phyloP scores from a whole-genome alignment of 23 red algal genomes.

The Gracilariopsis chorda region DNA sequence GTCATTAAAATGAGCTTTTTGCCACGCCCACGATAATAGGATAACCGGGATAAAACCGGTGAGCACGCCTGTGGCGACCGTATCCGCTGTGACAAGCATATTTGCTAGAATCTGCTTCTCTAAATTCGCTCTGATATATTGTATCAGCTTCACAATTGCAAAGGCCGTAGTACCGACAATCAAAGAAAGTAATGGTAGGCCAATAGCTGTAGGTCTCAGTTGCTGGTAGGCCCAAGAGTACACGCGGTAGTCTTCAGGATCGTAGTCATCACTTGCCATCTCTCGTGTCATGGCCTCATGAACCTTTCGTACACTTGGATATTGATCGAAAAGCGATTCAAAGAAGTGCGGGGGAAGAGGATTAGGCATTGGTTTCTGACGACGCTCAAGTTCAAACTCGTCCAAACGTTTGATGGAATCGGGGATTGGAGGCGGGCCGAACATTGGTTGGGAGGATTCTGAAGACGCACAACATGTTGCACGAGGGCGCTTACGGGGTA shows the following conservation, averaged over 20 bases:
- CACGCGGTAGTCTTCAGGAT: slow-evolving; percentile 22
- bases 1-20: neutral
- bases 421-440: neutral
- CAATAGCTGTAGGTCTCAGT: neutral
- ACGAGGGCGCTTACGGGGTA: neutral
- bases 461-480: neutral
- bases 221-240: slow-evolving; percentile 36
- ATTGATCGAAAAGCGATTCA: neutral
- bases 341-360: neutral
- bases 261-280: slow-evolving; percentile 22
- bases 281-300: neutral
- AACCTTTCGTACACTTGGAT: neutral
- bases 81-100: neutral
- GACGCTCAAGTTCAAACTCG: neutral
- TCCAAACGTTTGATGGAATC: slow-evolving; percentile 4
- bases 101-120: neutral
- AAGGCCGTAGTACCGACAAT: neutral
- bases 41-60: neutral
- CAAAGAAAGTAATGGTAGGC: neutral
- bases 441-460: neutral
- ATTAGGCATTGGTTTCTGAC: neutral
- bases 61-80: neutral
- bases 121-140: neutral
- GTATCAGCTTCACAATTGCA: neutral
- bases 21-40: neutral